Percentiles rank a stretch among this genome's conserved stretches.
Evolutionary conservation across 129 eudicot species (phyloP).

Genomic region (Rutidosis leptorrhynchoides): DNA sequence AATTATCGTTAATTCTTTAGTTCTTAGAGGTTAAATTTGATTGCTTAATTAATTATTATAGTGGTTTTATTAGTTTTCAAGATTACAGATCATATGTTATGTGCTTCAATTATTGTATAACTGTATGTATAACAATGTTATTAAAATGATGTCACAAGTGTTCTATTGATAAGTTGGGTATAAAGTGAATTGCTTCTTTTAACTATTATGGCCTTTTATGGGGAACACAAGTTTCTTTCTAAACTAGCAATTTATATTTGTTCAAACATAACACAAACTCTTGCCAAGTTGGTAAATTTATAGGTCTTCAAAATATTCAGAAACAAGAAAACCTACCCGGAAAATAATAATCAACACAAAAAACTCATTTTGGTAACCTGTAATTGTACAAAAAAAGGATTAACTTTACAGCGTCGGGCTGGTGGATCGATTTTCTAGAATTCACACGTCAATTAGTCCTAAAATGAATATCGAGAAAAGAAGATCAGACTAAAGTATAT

Average conservation of each 20-base stretch:
- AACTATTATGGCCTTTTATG: not conserved
- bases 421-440: not conserved
- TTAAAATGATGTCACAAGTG: constrained; percentile 16
- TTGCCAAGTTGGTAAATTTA: no score
- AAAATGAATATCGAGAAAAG: no score
- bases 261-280: not conserved
- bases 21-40: constrained; percentile 21
- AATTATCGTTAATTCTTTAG: constrained; percentile 48
- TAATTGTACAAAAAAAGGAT: not conserved
- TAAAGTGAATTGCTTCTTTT: not conserved
- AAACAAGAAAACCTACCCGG: not conserved
- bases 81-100: constrained; percentile 11
- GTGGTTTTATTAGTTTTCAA: constrained; percentile 12
- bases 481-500: not conserved
- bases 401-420: not conserved
- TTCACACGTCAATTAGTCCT: no score
- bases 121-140: no score
- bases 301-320: not conserved
- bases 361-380: not conserved
- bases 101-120: constrained; percentile 28
- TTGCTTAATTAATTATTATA: constrained; percentile 15
- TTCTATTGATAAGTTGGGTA: constrained; percentile 13
- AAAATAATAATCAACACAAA: no score
- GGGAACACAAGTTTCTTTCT: not conserved
- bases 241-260: not conserved